Conservation (phyloP, 306 rosid species). For the Ormosia semicastrata region DNA sequence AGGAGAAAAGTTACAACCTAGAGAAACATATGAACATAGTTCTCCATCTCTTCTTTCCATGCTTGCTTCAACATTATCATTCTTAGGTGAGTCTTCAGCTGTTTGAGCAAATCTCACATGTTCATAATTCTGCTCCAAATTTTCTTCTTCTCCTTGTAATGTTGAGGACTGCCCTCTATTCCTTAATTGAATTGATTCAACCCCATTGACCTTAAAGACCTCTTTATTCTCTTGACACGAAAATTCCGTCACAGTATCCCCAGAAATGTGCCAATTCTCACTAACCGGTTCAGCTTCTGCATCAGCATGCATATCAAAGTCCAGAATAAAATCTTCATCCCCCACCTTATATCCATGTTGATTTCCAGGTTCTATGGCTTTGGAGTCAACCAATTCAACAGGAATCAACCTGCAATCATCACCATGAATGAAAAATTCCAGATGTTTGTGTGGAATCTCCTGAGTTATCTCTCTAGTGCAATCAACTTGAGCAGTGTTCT, state of each 20-base stretch:
- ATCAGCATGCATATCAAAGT: constrained; percentile 53
- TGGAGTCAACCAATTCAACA: constrained; percentile 60
- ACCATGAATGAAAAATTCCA: constrained; percentile 79
- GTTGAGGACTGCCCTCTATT: constrained; percentile 24
- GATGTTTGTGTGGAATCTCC: constrained; percentile 53
- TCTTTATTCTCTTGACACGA: constrained; percentile 31
- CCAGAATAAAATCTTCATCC: constrained; percentile 77
- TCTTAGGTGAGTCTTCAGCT: constrained; percentile 37
- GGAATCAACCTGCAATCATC: constrained; percentile 82
- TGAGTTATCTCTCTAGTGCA: constrained; percentile 22
- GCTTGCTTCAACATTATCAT: constrained; percentile 30
- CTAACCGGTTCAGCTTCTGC: constrained; percentile 47
- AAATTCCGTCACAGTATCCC: constrained; percentile 37
- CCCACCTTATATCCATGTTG: constrained; percentile 35
- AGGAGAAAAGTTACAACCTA: constrained; percentile 42
- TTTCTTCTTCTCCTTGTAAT: constrained; percentile 28
- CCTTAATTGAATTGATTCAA: constrained; percentile 31
- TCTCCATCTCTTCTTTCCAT: constrained; percentile 40
- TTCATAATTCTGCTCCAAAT: constrained; percentile 24
- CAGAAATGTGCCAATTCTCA: constrained; percentile 72
- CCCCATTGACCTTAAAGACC: constrained; percentile 1
- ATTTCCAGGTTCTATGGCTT: constrained; percentile 24
- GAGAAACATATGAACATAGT: constrained; percentile 42
- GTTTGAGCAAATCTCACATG: constrained; percentile 27
- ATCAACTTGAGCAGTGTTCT: constrained; percentile 28